Base-by-base conservation (phyloP, 768 basidiomycete species). In the Tulasnella sp. region DNA sequence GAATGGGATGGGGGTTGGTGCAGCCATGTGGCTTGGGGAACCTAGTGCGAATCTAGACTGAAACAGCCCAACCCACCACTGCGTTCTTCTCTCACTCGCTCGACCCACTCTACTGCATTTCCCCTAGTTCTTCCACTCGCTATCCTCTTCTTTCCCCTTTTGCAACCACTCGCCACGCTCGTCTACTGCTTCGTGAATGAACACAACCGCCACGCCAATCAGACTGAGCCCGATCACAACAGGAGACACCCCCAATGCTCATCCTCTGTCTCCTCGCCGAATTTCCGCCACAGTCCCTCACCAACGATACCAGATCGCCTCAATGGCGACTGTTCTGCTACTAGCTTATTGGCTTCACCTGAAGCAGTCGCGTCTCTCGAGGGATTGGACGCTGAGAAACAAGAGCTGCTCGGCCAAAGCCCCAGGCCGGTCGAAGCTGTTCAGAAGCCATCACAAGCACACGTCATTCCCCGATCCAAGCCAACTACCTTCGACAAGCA, bases 211-310 rank as follows among this genome's bases (percentile, higher is more conserved):
- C 57, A 61, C 3, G 23, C 57, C 57, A 11, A 23, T 90, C 46
- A 90, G 93, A 1, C 86, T 96, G 15, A 94, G 95, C 83, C 88
- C 84, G 26, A 94, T 96, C 72, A 84, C 89, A 2, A 80, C 88
- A 0, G 84, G 87, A 67, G 94, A 93, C 9, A 88, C 46, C 35
- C 35, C 35, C n/a, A n/a, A n/a, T n/a, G n/a, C 15, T 61, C 72
- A 15, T 74, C 48, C 32, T 74, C 73, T 29, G 23, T 44, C 0
- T 35, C 77, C 35, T 42, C 75, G 20, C 40, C 55, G 57, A 76
- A 69, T 69, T 76, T 18, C 75, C 2, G 75, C 20, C 35, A 4
- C 55, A 42, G 71, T 40, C 6, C 16, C 44, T 32, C 71, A 42
- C 9, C 39, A 40, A 72, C 71, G 3, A 40, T 11, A 72, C 29